Evolutionary conservation across 2,329 filamentous ascomycete species (phyloP).

Genomic region (Colletotrichum gloeosporioides): DNA sequence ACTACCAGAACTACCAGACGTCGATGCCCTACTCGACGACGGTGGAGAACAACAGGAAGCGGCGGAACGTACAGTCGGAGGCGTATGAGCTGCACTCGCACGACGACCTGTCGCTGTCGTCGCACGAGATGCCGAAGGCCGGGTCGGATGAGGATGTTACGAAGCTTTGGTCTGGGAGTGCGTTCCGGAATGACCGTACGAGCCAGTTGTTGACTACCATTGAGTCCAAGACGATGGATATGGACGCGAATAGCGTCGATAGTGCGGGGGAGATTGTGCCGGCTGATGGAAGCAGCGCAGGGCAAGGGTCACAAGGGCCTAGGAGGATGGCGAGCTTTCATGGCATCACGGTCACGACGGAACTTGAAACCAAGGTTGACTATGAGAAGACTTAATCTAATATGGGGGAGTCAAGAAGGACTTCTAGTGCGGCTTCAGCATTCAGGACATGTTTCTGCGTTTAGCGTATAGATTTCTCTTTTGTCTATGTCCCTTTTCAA

Average conservation of each 20-base stretch:
- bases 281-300: not conserved
- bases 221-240: not conserved
- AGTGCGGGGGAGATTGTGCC: not conserved
- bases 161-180: constrained; percentile 15
- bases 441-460: not conserved
- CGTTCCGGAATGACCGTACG: not conserved
- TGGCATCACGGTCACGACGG: constrained; percentile 8
- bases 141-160: not conserved
- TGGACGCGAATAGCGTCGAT: not conserved
- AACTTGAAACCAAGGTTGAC: constrained; percentile 1
- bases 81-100: constrained; percentile 21
- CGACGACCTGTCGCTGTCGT: not conserved
- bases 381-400: not conserved
- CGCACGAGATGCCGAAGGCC: not conserved
- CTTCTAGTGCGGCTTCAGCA: not conserved
- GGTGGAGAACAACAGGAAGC: constrained; percentile 15
- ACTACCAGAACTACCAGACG: not conserved
- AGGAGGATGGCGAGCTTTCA: not conserved
- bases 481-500: not conserved
- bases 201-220: not conserved
- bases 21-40: not conserved
- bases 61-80: constrained; percentile 15
- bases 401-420: not conserved
- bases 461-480: not conserved
- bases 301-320: not conserved